Conservation (phyloP, 306 rosid genomes). For the Corylus avellana region DNA sequence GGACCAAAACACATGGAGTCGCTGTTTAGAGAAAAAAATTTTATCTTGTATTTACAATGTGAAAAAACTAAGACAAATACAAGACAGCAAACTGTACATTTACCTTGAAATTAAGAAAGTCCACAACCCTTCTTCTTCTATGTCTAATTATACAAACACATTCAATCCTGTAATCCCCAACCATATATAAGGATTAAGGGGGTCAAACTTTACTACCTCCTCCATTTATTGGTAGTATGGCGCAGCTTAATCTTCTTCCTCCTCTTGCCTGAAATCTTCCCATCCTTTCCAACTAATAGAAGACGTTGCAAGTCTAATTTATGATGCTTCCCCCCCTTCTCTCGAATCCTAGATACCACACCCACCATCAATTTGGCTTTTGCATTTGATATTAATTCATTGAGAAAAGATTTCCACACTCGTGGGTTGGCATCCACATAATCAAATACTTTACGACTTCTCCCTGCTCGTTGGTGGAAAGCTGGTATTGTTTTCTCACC, state of each 20-base stretch:
- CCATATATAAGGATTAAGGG: not conserved
- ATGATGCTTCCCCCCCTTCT: constrained; percentile 50
- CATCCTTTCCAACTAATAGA: constrained; percentile 37
- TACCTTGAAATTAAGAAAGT: not conserved
- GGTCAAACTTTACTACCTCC: constrained; percentile 4
- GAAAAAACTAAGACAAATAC: not conserved
- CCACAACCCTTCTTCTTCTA: not conserved
- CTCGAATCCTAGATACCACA: constrained; percentile 30
- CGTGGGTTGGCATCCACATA: constrained; percentile 14
- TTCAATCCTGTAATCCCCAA: not conserved
- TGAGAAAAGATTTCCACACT: constrained; percentile 32
- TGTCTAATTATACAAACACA: not conserved
- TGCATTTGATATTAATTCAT: constrained; percentile 35
- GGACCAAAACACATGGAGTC: not conserved
- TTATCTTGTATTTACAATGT: not conserved
- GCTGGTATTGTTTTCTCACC: constrained; percentile 37
- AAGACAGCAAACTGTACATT: not conserved
- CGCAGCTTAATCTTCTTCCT: constrained; percentile 38
- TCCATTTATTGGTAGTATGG: constrained; percentile 12
- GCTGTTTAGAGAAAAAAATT: not conserved
- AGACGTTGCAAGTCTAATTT: constrained; percentile 29
- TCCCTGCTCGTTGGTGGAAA: constrained; percentile 35
- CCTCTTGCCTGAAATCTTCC: constrained; percentile 51
- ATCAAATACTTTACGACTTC: not conserved
- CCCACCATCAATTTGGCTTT: constrained; percentile 44